Base-by-base conservation (phyloP, 345 rosid genomes). In the Geranium rotundifolium region DNA sequence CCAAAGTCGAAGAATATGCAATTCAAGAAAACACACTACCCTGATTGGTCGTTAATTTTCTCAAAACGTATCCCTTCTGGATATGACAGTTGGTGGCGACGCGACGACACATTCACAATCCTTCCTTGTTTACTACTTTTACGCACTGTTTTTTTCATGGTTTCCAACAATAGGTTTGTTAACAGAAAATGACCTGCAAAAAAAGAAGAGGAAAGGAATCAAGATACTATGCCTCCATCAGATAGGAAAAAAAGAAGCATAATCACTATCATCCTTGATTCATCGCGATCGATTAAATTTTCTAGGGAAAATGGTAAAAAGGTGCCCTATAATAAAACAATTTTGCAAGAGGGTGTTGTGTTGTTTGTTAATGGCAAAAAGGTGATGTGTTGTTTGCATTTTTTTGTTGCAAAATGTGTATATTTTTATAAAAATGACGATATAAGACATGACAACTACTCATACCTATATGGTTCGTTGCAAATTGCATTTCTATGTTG, bases 391-490 rank as follows among this genome's bases (percentile, higher is more conserved):
- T 23, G 27, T 23, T 23, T 23, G 27, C 27, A 23, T 23, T 23
- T 23, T 23, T 23, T 23, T 23, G 1, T 23, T 23, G 27, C 27
- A 23, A 23, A 23, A 23, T 23, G 27, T 23, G 27, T 23, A 23
- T 23, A 2, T 23, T 23, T 23, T 23, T 23, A 23, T 23, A 23
- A 23, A 23, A 23, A 23, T 23, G 27, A 23, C 27, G 27, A 23
- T 23, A 23, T 14, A 46, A 46, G 3, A 46, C 52, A 7, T 7
- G 52, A 46, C 16, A 46, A 46, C 16, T 46, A 46, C 14, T 46
- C 76, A 63, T 73, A 83, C 85, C 85, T n/a, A 84, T 4, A 73
- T 84, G 88, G 69, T 84, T 84, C 14, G 84, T 84, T 55, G 88
- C 85, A 66, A 79, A 84, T 57, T 79, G 85, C 12, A 84, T 63